Evolutionary conservation across 1,284 basidiomycete genomes (phyloP), one percentile per base, ranked within the genome.

Genomic region (Fomes fomentarius): DNA sequence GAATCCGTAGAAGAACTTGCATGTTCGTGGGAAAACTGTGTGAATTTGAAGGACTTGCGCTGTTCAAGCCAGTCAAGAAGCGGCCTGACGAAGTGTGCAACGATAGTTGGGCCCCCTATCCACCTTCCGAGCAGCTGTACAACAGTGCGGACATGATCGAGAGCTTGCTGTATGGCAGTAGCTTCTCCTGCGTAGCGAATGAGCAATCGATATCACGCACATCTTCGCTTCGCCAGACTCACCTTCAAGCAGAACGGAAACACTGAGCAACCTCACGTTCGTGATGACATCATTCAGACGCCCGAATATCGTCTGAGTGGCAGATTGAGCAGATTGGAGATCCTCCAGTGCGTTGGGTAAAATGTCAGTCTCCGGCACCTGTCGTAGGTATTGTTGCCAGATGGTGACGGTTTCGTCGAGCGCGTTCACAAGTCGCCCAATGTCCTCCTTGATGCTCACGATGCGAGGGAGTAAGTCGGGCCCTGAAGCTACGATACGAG

Each of bases 31-130:
- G 53, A 38, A 25, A 56, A 47, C 21, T 56, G 50, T 8, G 49
- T 22, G 35, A 43, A 24, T 2, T 33, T 43, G 43, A 58, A 61
- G 2, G 51, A 37, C 3, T 57, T 45, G 61, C 74, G 74, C 5
- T 70, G 62, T 28, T 60, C 56, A 5, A 87, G 69, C 81, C 85
- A 84, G 15, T 71, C 59, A 19, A 70, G 58, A n/a, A 83, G 66
- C 0, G 84, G 80, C 1, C 58, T 44, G 47, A 85, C 72, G 47
- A 87, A 75, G 57, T 83, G 75, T 12, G 66, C 63, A 10, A 84
- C 63, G 19, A 73, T 71, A n/a, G 77, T 74, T 9, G 79, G 67
- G 4, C 65, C 54, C 22, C 63, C 58, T n/a, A 69, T 62, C 79
- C 80, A 83, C 12, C 53, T 52, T 0, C 52, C 50, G 2, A 71